Base-by-base conservation (phyloP, 805 yeast species). In the Lachancea nothofagi region DNA sequence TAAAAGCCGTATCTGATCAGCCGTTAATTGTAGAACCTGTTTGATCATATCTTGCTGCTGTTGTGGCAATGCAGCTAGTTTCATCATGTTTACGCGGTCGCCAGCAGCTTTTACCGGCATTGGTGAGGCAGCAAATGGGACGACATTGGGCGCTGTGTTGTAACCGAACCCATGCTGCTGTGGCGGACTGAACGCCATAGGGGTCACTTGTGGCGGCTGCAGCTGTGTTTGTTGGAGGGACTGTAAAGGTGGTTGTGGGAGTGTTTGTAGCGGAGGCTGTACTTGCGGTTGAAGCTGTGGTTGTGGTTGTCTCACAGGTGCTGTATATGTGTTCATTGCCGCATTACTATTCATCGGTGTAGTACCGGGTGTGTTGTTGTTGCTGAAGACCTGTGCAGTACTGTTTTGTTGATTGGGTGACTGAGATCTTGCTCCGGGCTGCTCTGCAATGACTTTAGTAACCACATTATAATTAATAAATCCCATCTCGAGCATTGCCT, bases 401-500 rank as follows among this genome's bases (percentile, higher is more conserved):
- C 20, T 29, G 27, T 23, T 40, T 3, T 14, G 29, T 9, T 29
- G 14, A 8, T 18, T 31, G 8, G 38, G 38, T 9, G 38, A 27
- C 29, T 38, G 31, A n/a, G 22, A 26, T 40, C 29, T 31, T 42
- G 45, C 33, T 44, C 45, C 37, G 35, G 27, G 42, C 41, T 47
- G 46, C 42, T 39, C 40, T 38, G 50, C 57, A 54, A 53, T 48
- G 4, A 84, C 75, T 44, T 77, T 75, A 25, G 70, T 69, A n/a
- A 83, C 76, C n/a, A 80, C 82, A 32, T 75, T 78, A 27, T 71
- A 68, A 55, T 82, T 84, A 17, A 83, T 75, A 30, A 83, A 70
- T 1, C 93, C 94, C 89, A 83, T 83, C 34, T 82, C 67, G 14
- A 83, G 62, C 45, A 83, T 65, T 2, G 88, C 83, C 55, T 83